Evolutionary conservation across 2,329 filamentous ascomycete species (phyloP).

Genomic region (Karstenula rhodostoma): DNA sequence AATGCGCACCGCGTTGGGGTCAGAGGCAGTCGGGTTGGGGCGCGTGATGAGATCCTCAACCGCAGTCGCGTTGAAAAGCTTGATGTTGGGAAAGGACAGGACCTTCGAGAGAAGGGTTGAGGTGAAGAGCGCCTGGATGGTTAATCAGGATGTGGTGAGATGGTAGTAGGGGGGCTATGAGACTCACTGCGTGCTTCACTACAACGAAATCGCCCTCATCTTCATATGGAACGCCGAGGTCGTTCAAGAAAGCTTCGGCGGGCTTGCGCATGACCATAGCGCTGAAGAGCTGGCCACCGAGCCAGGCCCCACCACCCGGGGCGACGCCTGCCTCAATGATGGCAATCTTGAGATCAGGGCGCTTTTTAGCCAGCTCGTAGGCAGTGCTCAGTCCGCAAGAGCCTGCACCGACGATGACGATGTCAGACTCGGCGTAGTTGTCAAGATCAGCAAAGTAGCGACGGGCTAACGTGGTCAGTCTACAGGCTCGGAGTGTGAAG

Average conservation of each 20-base stretch:
- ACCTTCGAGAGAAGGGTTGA: conserved; percentile 86
- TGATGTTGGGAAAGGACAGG: conserved; percentile 85
- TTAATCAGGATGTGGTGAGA: neutral
- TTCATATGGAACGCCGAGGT: conserved; percentile 84
- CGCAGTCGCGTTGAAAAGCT: conserved; percentile 93
- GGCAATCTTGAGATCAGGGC: conserved; percentile 90
- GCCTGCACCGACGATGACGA: conserved; percentile 91
- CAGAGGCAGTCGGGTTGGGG: conserved; percentile 53
- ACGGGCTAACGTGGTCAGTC: conserved; percentile 55
- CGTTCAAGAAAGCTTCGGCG: conserved; percentile 81
- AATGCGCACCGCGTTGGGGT: conserved; percentile 69
- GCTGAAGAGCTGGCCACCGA: conserved; percentile 92
- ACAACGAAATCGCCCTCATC: conserved; percentile 90
- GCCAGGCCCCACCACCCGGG: conserved; percentile 86
- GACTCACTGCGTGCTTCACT: conserved; percentile 78
- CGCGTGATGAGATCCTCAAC: conserved; percentile 94
- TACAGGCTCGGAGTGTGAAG: neutral
- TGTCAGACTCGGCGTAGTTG: conserved; percentile 88
- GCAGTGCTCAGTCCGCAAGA: conserved; percentile 87
- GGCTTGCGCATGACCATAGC: conserved; percentile 97
- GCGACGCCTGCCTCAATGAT: conserved; percentile 89
- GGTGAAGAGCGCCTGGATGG: conserved; percentile 75
- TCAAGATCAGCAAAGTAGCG: conserved; percentile 93
- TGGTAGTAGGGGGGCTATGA: neutral
- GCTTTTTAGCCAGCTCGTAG: conserved; percentile 82